These are phyloP conservation scores for Skeletonema tropicum DNA, from an alignment of 108 stramenopile genomes.

Conservation along the genomic window DNA sequence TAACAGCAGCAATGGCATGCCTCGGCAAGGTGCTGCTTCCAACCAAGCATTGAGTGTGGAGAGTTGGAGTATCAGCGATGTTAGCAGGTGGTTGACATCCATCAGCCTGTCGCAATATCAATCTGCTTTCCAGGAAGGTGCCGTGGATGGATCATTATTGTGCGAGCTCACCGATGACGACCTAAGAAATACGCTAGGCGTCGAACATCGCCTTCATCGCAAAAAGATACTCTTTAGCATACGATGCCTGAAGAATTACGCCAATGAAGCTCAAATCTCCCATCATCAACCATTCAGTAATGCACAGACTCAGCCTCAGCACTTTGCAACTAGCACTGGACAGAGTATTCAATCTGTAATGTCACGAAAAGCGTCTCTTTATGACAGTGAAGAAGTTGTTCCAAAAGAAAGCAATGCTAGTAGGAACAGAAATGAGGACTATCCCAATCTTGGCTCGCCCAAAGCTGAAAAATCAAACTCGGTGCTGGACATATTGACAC, in stretches of 20 bases:
- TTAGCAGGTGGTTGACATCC: slow-evolving; percentile 83
- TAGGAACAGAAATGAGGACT: slow-evolving; percentile 13
- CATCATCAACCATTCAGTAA: slow-evolving; percentile 2
- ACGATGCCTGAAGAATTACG: slow-evolving; percentile 37
- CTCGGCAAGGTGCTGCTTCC: not conserved
- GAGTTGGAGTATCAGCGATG: slow-evolving; percentile 87
- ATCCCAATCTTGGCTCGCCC: slow-evolving; percentile 9
- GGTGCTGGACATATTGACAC: slow-evolving; percentile 48
- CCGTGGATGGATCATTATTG: slow-evolving; percentile 88
- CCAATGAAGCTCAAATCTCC: slow-evolving; percentile 21
- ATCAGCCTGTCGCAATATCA: slow-evolving; percentile 79
- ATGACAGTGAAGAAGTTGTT: slow-evolving; percentile 1
- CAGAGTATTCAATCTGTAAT: slow-evolving; percentile 15
- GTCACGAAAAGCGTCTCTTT: slow-evolving; percentile 20
- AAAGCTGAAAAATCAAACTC: slow-evolving; percentile 31
- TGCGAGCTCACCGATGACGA: slow-evolving; percentile 91
- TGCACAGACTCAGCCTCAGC: slow-evolving; percentile 3
- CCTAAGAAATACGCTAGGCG: slow-evolving; percentile 83
- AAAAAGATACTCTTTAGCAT: slow-evolving; percentile 89
- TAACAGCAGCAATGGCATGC: not conserved
- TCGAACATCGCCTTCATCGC: slow-evolving; percentile 88
- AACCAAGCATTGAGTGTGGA: slow-evolving; percentile 51
- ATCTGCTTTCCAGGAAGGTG: slow-evolving; percentile 81
- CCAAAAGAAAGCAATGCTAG: not conserved
- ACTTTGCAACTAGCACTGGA: not conserved